Evolutionary conservation across 345 rosid genomes (phyloP).

Genomic region (Ceriops zippeliana): DNA sequence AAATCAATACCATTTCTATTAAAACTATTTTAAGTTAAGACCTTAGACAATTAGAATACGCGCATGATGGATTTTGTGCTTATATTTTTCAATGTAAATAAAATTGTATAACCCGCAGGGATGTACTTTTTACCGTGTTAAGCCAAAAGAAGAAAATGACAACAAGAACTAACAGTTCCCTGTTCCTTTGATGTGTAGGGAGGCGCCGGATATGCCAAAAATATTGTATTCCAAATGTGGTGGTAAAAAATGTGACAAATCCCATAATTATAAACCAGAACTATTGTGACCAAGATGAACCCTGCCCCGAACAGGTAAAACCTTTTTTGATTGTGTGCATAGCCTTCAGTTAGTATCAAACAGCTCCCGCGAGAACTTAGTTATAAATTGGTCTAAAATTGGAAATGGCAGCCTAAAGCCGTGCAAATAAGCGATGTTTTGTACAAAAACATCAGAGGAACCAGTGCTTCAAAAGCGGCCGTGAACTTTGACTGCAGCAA

Average conservation of each 20-base stretch:
- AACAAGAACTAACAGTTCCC: too few species aligned
- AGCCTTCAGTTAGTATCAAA: background rate
- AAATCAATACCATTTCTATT: too few species aligned
- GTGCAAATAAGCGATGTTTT: slow-evolving; percentile 67
- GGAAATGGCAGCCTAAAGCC: slow-evolving; percentile 48
- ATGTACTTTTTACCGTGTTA: too few species aligned
- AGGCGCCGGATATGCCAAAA: slow-evolving; percentile 71
- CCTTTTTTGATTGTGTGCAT: background rate
- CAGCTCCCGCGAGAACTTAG: background rate
- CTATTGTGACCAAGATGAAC: slow-evolving; percentile 57
- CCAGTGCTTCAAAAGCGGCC: slow-evolving; percentile 62
- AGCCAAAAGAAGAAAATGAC: too few species aligned
- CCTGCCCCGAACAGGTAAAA: slow-evolving; percentile 64
- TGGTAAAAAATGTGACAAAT: slow-evolving; percentile 63
- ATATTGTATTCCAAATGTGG: slow-evolving; percentile 56
- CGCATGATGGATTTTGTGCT: too few species aligned
- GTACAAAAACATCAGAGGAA: slow-evolving; percentile 70
- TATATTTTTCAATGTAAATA: too few species aligned
- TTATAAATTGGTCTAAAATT: background rate
- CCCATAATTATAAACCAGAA: slow-evolving; percentile 82
- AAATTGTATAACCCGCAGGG: too few species aligned
- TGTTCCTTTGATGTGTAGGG: slow-evolving; percentile 40
- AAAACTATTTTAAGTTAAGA: too few species aligned
- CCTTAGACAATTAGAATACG: too few species aligned
- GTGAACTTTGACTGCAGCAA: slow-evolving; percentile 61